Conservation (phyloP, 2,329 filamentous ascomycete genomes). For the Aspergillus quadricinctus region DNA sequence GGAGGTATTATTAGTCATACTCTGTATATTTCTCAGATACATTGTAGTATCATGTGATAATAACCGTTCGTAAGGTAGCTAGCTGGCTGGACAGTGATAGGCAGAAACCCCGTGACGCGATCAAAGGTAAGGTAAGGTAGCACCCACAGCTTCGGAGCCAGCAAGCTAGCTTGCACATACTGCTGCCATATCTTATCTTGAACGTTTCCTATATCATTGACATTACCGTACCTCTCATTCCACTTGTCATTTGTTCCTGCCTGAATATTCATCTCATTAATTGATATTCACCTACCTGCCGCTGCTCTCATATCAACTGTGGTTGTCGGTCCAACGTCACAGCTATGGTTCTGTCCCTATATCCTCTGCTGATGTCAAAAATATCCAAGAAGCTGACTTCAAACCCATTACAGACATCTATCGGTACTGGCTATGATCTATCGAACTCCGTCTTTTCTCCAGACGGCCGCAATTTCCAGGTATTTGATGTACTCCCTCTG, state of each 20-base stretch:
- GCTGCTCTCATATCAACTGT: constrained; percentile 1
- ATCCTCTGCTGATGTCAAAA: not conserved
- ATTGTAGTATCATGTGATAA: constrained; percentile 14
- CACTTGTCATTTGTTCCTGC: not conserved
- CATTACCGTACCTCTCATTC: not conserved
- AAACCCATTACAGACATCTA: constrained; percentile 69
- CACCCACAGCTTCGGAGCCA: not conserved
- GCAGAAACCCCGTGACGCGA: constrained; percentile 30
- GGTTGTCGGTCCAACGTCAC: constrained; percentile 1
- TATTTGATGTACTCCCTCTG: constrained; percentile 32
- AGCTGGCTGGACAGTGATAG: not conserved
- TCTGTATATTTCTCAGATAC: not conserved
- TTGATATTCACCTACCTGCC: constrained; percentile 6
- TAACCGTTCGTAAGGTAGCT: not conserved
- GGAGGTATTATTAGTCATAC: not conserved
- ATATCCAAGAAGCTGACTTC: constrained; percentile 15
- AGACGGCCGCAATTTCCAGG: constrained; percentile 97
- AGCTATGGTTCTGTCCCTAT: constrained; percentile 17
- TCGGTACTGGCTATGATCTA: constrained; percentile 99
- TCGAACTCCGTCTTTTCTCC: constrained; percentile 99
- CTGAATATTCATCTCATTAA: not conserved
- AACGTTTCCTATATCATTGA: not conserved
- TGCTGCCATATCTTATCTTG: not conserved
- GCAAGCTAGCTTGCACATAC: not conserved
- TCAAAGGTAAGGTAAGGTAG: not conserved